Percentiles rank a stretch among this genome's conserved stretches.
phyloP scores from a whole-genome alignment of 768 basidiomycete species.

The Phanerodontia chrysosporium region DNA sequence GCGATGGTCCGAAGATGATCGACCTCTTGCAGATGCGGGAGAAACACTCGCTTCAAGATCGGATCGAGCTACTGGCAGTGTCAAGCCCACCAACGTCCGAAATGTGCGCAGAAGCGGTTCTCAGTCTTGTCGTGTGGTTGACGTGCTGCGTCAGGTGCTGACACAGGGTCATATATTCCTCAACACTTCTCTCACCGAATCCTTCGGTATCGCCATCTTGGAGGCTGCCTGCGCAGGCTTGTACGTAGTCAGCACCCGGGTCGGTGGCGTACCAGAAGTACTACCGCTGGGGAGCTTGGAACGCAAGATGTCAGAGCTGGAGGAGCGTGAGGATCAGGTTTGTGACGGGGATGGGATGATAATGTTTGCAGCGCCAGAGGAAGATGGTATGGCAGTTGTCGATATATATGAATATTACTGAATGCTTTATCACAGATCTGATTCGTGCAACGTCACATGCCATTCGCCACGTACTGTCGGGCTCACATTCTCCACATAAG shows the following conservation, averaged over 20 bases:
- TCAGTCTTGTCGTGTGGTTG: not conserved
- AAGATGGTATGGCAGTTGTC: constrained; percentile 64
- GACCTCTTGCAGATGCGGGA: constrained; percentile 96
- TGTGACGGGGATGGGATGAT: constrained; percentile 68
- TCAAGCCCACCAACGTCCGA: constrained; percentile 79
- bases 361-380: constrained; percentile 89
- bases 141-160: constrained; percentile 55
- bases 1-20: constrained; percentile 92
- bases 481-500: constrained; percentile 65
- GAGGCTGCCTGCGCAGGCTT: constrained; percentile 95
- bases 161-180: constrained; percentile 85
- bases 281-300: constrained; percentile 44
- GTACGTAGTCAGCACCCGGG: constrained; percentile 90
- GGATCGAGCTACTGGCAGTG: constrained; percentile 81
- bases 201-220: constrained; percentile 95
- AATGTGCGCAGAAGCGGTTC: constrained; percentile 45
- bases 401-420: not conserved
- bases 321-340: not conserved
- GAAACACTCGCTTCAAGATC: constrained; percentile 82
- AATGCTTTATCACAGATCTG: constrained; percentile 52
- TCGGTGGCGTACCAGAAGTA: constrained; percentile 95
- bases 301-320: not conserved
- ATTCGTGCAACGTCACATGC: constrained; percentile 80
- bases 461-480: constrained; percentile 60
- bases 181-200: constrained; percentile 93